These are phyloP conservation scores for Xylaria sp. DNA, from an alignment of 2,329 filamentous ascomycete genomes.

Conservation along the genomic window DNA sequence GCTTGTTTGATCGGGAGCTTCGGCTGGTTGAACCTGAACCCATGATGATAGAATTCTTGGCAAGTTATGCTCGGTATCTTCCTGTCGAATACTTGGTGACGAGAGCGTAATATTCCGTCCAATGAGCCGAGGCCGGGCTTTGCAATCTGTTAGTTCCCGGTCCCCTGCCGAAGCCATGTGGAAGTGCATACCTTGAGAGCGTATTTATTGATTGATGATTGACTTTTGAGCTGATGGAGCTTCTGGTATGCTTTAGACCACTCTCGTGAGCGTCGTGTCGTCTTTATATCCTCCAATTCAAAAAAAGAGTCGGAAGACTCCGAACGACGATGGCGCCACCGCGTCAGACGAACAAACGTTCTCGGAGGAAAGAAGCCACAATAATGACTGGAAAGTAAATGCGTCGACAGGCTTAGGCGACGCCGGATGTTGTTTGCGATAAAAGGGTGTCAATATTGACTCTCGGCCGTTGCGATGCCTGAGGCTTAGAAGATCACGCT, in stretches of 20 bases:
- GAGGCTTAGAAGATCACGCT: background rate
- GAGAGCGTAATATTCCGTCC: background rate
- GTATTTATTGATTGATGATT: constrained; percentile 6
- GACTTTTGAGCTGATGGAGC: background rate
- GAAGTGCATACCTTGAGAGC: constrained; percentile 14
- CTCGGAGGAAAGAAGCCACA: background rate
- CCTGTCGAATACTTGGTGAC: constrained; percentile 1
- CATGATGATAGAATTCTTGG: constrained; percentile 12
- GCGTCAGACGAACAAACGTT: background rate
- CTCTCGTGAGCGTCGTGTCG: background rate
- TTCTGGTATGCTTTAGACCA: background rate
- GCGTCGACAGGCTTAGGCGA: background rate
- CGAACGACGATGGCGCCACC: constrained; percentile 13
- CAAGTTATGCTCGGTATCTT: background rate
- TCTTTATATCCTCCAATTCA: constrained; percentile 21
- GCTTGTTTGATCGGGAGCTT: constrained; percentile 23
- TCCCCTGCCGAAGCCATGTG: background rate
- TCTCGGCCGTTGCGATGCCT: background rate
- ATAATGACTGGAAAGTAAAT: constrained; percentile 10
- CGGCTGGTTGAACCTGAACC: constrained; percentile 27
- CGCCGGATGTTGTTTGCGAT: constrained; percentile 1
- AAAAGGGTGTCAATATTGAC: background rate
- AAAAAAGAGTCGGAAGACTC: background rate
- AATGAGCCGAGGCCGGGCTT: constrained; percentile 15
- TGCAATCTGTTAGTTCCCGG: constrained; percentile 10